Evolutionary conservation across 2,329 filamentous ascomycete species (phyloP).

Genomic region (Incumbomyces delicatus): DNA sequence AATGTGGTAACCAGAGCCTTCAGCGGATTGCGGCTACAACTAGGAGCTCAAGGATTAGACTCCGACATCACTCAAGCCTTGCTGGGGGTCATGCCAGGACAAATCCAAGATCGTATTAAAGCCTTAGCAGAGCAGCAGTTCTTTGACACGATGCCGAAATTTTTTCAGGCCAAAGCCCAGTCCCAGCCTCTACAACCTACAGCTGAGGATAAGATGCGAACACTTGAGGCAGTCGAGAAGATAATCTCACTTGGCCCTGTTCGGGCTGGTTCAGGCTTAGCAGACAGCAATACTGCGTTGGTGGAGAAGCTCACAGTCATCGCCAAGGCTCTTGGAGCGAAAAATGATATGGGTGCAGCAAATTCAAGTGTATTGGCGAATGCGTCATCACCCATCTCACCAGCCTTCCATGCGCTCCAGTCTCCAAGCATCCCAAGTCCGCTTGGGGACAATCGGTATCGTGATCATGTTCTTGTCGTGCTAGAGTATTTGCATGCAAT

Average conservation of each 20-base stretch:
- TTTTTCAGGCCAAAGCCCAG: conserved; percentile 1
- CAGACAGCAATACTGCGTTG: conserved; percentile 8
- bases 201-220: background rate
- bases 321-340: conserved; percentile 12
- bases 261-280: background rate
- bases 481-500: conserved; percentile 13
- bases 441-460: background rate
- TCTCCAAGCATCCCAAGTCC: background rate
- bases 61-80: conserved; percentile 3
- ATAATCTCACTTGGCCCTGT: conserved; percentile 1
- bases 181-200: background rate
- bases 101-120: conserved; percentile 26
- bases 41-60: background rate
- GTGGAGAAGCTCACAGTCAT: conserved; percentile 16
- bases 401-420: background rate
- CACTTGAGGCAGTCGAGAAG: background rate
- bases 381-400: conserved; percentile 1
- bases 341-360: background rate
- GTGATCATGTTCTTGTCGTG: conserved; percentile 4
- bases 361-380: background rate
- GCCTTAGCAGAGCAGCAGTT: conserved; percentile 33
- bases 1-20: conserved; percentile 15
- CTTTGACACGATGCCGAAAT: conserved; percentile 23
- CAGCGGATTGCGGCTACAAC: background rate
- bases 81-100: conserved; percentile 8